Conservation (phyloP, 163 green algal genomes). For the Chlorella variabilis region DNA sequence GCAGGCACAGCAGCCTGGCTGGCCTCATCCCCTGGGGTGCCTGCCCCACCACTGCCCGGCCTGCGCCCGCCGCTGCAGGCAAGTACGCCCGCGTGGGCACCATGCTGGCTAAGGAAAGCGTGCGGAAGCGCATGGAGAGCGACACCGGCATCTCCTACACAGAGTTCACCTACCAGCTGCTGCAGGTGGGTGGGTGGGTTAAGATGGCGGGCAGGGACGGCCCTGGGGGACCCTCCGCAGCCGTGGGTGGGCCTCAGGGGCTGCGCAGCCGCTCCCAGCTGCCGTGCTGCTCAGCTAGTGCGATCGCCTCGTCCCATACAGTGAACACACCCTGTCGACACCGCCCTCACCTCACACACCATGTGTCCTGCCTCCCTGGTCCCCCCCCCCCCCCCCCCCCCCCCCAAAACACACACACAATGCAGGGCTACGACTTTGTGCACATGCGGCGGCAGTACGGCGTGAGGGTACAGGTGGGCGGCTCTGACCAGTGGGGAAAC, state of each 20-base stretch:
- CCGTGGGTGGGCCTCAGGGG: too few relatives aligned
- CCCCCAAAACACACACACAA: too few relatives aligned
- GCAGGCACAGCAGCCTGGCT: too few relatives aligned
- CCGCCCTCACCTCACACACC: neutral
- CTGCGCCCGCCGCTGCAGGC: slow-evolving; percentile 42
- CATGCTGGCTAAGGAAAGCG: slow-evolving; percentile 97
- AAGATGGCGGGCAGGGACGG: too few relatives aligned
- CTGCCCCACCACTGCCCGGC: neutral
- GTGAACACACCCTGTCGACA: too few relatives aligned
- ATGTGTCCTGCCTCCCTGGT: neutral
- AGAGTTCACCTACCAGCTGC: slow-evolving; percentile 99
- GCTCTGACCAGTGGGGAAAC: slow-evolving; percentile 99
- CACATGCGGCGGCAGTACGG: slow-evolving; percentile 87
- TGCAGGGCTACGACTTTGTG: slow-evolving; percentile 98
- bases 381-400: too few relatives aligned
- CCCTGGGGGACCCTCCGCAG: too few relatives aligned
- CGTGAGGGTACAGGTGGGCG: slow-evolving; percentile 88
- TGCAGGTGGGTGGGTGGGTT: slow-evolving; percentile 78
- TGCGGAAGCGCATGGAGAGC: slow-evolving; percentile 86
- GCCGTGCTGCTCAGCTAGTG: too few relatives aligned
- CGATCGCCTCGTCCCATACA: too few relatives aligned
- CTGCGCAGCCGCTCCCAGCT: too few relatives aligned
- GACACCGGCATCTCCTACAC: slow-evolving; percentile 97
- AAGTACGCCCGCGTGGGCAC: slow-evolving; percentile 92
- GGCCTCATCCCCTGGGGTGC: neutral